phyloP scores from a whole-genome alignment of 225 moss, liverwort and hornwort genomes.

The Straminergon stramineum region DNA sequence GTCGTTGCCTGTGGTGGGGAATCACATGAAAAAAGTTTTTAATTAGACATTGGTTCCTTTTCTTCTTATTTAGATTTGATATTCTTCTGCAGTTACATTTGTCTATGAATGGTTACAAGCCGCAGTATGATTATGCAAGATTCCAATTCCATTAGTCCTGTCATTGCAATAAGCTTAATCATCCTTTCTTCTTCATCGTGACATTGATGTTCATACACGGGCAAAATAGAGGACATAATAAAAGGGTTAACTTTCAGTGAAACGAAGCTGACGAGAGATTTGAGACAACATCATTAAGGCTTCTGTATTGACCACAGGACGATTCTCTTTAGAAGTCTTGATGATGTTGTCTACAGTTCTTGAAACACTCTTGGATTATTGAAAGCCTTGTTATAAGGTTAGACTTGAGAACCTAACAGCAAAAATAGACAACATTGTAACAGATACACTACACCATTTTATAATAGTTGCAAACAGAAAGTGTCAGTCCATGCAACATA shows the following conservation, averaged over 20 bases:
- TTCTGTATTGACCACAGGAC: neutral
- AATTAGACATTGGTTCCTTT: neutral
- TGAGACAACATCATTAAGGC: neutral
- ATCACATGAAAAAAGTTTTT: neutral
- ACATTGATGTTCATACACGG: neutral
- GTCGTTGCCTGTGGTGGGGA: constrained; percentile 45
- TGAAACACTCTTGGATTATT: neutral
- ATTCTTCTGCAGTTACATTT: neutral
- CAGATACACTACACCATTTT: neutral
- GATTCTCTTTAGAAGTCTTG: neutral
- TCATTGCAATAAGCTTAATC: neutral
- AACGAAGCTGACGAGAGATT: neutral
- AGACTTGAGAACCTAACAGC: neutral
- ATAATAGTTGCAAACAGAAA: neutral
- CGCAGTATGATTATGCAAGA: neutral
- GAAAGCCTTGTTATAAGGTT: neutral
- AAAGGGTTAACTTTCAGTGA: neutral
- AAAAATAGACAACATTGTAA: neutral
- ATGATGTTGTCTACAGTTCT: neutral
- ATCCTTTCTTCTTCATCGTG: neutral
- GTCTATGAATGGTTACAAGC: neutral
- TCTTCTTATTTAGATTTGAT: neutral
- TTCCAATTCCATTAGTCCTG: neutral
- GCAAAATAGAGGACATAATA: neutral
- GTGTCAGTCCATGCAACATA: neutral